Evolutionary conservation across 495 filamentous ascomycete species (phyloP), one percentile per base, ranked within the genome.

Genomic region (Xylaria flabelliformis): DNA sequence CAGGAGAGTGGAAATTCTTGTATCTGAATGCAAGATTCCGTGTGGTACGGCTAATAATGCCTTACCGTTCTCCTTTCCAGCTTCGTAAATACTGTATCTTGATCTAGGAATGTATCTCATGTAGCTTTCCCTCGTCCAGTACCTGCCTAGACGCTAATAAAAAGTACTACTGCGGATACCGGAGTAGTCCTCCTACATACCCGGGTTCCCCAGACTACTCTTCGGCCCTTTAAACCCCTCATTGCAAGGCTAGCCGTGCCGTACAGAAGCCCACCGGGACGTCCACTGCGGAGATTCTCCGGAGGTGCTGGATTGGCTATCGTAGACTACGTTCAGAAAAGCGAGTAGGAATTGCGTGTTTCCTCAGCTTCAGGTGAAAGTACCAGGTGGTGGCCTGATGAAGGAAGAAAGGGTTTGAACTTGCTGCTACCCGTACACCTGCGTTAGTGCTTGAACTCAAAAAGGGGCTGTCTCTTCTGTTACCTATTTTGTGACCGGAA

Each of bases 131-230:
- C n/a, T 26, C 9, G 50, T 53, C 21, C 13, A 5, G 32, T n/a
- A 29, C 53, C 53, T 17, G 26, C 53, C 26, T 56, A 56, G 53
- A 4, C 53, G 53, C 26, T 56, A 32, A 32, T 12, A 56, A 56
- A 17, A 3, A 32, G 26, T 4, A 56, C 53, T 56, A 56, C 26
- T 56, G 26, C 53, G 9, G 12, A 32, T 32, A 17, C 12, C 53
- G 53, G 53, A 56, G 26, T 32, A 32, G 53, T 13, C 13, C 26
- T 32, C 53, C 0, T 29, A 24, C 53, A 17, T 7, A 6, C 4
- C 53, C 24, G 53, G 53, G 12, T 56, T 56, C 53, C 53, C 53
- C 53, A 56, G 53, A 56, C 53, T 56, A 32, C 26, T 56, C 53
- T 56, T 56, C 53, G 53, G 53, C 29, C 53, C 53, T 56, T 56